Conservation (phyloP, 73 alveolate genomes). For the Tetrahymena malaccensis region DNA sequence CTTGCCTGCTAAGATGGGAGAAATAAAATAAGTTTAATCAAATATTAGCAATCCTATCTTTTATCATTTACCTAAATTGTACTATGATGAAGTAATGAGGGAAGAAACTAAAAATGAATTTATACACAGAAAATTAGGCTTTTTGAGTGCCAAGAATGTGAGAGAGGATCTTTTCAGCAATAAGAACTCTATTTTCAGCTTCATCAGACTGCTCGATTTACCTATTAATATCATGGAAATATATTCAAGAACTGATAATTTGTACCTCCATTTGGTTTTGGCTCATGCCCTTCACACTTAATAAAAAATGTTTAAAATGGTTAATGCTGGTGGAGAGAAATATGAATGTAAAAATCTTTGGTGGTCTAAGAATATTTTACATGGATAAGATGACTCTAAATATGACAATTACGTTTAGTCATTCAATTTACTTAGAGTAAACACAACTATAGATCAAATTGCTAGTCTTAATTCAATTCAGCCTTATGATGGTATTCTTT, state of each 20-base stretch:
- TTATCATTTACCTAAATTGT: conserved; percentile 71
- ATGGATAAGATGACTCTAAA: background rate
- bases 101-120: background rate
- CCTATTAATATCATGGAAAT: background rate
- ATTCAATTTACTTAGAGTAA: background rate
- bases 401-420: background rate
- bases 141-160: background rate
- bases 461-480: background rate
- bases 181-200: conserved; percentile 4
- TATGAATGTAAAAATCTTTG: background rate
- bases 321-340: background rate
- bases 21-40: conserved; percentile 33
- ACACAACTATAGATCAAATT: background rate
- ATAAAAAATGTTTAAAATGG: background rate
- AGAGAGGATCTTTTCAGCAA: conserved; percentile 7
- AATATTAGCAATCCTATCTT: conserved; percentile 55
- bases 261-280: background rate
- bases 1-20: conserved; percentile 29
- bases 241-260: conserved; percentile 1
- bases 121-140: background rate
- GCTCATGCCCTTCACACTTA: background rate
- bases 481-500: background rate
- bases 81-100: conserved; percentile 63
- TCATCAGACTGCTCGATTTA: background rate
- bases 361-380: background rate